Conservation (phyloP, 2,329 filamentous ascomycete genomes). For the Akanthomyces lecanii region DNA sequence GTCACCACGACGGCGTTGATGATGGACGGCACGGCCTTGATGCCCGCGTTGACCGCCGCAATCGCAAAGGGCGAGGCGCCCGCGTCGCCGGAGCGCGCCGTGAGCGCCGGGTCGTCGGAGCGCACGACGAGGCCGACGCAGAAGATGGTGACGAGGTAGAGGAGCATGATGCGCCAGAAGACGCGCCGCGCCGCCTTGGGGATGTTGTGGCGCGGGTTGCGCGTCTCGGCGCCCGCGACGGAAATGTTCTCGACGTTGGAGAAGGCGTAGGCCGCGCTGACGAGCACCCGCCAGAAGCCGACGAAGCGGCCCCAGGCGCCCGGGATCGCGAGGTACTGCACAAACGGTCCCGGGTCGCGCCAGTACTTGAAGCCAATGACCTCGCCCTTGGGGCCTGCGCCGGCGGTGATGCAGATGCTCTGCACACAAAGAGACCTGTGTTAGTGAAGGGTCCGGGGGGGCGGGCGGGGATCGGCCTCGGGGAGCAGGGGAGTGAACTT, state of each 20-base stretch:
- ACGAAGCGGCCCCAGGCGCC: constrained; percentile 50
- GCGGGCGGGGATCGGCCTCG: too few species aligned
- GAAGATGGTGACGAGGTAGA: constrained; percentile 50
- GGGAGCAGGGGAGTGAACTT: background rate
- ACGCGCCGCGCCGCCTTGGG: constrained; percentile 50
- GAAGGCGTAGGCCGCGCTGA: constrained; percentile 42
- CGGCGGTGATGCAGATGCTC: constrained; percentile 51
- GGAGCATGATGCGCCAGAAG: constrained; percentile 50
- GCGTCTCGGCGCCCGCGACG: constrained; percentile 48
- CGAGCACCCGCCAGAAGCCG: constrained; percentile 32
- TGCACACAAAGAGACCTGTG: background rate
- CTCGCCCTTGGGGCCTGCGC: constrained; percentile 51
- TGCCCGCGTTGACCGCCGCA: constrained; percentile 47
- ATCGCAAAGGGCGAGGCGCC: constrained; percentile 48
- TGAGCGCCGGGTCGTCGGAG: constrained; percentile 32
- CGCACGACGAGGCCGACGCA: constrained; percentile 48
- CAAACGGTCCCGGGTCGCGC: constrained; percentile 52
- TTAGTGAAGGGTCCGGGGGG: too few species aligned
- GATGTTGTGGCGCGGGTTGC: constrained; percentile 44
- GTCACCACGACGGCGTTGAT: constrained; percentile 47
- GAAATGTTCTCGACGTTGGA: constrained; percentile 50
- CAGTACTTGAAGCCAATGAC: constrained; percentile 61
- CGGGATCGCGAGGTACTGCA: constrained; percentile 42
- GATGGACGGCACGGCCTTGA: constrained; percentile 46
- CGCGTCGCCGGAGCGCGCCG: constrained; percentile 34